phyloP scores from a whole-genome alignment of 2,329 filamentous ascomycete genomes.

The Penicillium sp. region DNA sequence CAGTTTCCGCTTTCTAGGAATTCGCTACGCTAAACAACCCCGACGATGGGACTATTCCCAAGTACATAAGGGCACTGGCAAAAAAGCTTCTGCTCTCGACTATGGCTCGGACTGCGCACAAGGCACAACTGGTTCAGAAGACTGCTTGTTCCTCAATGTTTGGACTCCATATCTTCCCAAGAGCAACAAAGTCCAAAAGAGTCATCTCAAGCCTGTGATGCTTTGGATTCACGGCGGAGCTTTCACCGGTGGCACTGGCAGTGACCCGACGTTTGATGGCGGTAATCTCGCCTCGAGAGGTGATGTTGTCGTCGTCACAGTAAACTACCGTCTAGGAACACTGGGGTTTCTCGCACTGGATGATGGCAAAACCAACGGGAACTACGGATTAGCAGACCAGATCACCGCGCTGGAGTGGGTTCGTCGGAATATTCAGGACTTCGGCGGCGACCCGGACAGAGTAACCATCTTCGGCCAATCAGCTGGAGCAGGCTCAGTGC shows the following conservation, averaged over 20 bases:
- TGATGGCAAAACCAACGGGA: constrained; percentile 48
- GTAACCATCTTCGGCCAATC: constrained; percentile 43
- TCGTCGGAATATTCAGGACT: constrained; percentile 38
- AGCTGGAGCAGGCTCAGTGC: constrained; percentile 49
- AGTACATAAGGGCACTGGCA: constrained; percentile 38
- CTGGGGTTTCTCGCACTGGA: constrained; percentile 52
- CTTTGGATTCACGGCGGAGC: constrained; percentile 51
- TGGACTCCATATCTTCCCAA: constrained; percentile 38
- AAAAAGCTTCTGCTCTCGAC: constrained; percentile 39
- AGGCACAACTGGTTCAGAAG: constrained; percentile 35
- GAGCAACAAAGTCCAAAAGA: constrained; percentile 21
- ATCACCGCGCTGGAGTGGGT: constrained; percentile 45
- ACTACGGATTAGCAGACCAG: constrained; percentile 48
- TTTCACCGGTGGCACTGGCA: constrained; percentile 43
- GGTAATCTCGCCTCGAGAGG: constrained; percentile 51
- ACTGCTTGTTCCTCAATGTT: constrained; percentile 43
- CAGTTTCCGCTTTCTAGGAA: constrained; percentile 43
- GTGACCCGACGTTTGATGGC: constrained; percentile 39
- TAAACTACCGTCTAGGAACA: constrained; percentile 54
- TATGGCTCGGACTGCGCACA: constrained; percentile 35
- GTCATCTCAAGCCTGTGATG: constrained; percentile 40
- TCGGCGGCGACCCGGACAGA: constrained; percentile 42
- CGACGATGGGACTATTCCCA: constrained; percentile 42
- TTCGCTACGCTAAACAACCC: constrained; percentile 39
- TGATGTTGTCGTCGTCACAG: constrained; percentile 51